These are phyloP conservation scores for Vaccinium corymbosum DNA, from an alignment of 148 eudicot genomes.

Conservation along the genomic window DNA sequence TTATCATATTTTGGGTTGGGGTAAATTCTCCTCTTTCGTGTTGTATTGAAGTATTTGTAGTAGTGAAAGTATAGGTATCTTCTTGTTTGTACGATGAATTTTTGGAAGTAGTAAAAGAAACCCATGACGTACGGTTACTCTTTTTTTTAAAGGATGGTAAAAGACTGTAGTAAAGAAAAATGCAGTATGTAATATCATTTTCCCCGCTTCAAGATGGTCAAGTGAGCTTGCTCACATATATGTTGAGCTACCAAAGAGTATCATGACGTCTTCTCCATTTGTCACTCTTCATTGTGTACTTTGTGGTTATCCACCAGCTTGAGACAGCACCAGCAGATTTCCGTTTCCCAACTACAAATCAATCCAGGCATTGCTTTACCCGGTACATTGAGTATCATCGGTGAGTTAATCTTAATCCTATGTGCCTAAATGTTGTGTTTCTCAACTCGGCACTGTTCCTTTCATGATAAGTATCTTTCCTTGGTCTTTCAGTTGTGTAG, in stretches of 20 bases:
- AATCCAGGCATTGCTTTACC: slow-evolving; percentile 91
- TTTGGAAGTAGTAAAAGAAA: background rate
- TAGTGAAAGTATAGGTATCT: background rate
- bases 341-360: slow-evolving; percentile 96
- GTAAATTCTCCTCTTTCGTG: background rate
- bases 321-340: slow-evolving; percentile 97
- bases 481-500: slow-evolving; percentile 36
- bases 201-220: background rate
- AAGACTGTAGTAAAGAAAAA: background rate
- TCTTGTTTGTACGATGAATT: background rate
- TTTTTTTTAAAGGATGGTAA: background rate
- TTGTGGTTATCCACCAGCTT: slow-evolving; percentile 34
- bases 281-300: background rate
- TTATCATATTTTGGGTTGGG: background rate
- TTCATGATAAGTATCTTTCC: background rate
- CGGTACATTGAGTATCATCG: slow-evolving; percentile 87
- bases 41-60: background rate
- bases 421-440: background rate
- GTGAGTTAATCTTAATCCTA: slow-evolving; percentile 34
- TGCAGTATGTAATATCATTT: background rate
- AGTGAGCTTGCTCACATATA: background rate
- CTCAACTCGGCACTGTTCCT: background rate
- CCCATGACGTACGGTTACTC: background rate
- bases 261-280: background rate
- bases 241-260: background rate